These are phyloP conservation scores for Fusarium sp. DNA, from an alignment of 2,329 filamentous ascomycete genomes.

Conservation along the genomic window DNA sequence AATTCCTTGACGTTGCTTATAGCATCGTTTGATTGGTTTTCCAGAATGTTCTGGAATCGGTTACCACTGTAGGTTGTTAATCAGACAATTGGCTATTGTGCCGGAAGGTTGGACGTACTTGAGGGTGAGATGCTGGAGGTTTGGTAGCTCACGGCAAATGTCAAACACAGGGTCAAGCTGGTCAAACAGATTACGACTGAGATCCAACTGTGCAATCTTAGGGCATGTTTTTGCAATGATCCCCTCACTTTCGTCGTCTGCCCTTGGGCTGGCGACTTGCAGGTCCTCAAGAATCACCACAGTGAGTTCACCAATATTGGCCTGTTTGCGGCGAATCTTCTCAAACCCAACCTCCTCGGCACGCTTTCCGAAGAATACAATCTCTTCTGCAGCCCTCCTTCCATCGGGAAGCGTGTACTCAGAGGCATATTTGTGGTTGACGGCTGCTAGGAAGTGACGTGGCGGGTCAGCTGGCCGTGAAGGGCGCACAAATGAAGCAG, in stretches of 20 bases:
- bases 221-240: constrained; percentile 68
- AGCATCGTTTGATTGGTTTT: constrained; percentile 50
- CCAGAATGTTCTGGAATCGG: constrained; percentile 68
- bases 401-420: constrained; percentile 58
- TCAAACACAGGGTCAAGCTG: constrained; percentile 73
- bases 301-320: constrained; percentile 80
- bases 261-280: constrained; percentile 64
- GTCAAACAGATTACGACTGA: constrained; percentile 87
- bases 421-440: constrained; percentile 86
- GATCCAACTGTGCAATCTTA: constrained; percentile 81
- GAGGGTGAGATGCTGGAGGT: constrained; percentile 74
- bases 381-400: constrained; percentile 60
- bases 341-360: constrained; percentile 96
- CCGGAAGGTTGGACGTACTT: constrained; percentile 68
- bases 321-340: constrained; percentile 86
- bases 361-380: constrained; percentile 82
- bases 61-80: constrained; percentile 72
- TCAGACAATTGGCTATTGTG: neutral
- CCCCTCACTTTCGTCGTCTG: constrained; percentile 49
- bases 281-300: constrained; percentile 86
- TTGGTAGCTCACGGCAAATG: constrained; percentile 78
- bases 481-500: constrained; percentile 89
- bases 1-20: constrained; percentile 71
- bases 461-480: constrained; percentile 76
- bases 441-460: constrained; percentile 81